phyloP scores from a whole-genome alignment of 495 filamentous ascomycete species.

The Talaromyces thailandensis region DNA sequence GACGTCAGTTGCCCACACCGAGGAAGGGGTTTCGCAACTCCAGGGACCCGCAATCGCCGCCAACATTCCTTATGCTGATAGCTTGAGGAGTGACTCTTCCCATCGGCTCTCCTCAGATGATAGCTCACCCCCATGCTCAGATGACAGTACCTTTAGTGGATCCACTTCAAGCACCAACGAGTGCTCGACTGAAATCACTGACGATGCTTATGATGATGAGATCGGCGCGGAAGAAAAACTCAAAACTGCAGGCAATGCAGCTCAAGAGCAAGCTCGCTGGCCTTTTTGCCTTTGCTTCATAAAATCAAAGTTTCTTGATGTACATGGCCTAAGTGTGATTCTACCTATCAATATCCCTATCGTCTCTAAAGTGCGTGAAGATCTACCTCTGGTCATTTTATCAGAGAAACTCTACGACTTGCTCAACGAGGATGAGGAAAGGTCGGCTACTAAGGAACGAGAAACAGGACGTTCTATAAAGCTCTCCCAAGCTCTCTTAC shows the following conservation, averaged over 20 bases:
- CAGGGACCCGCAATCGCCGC: conserved; percentile 29
- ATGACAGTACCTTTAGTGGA: conserved; percentile 22
- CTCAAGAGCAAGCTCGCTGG: conserved; percentile 26
- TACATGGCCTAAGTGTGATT: conserved; percentile 13
- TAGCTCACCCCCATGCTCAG: conserved; percentile 15
- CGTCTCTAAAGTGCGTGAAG: conserved; percentile 26
- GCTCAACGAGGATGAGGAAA: conserved; percentile 27
- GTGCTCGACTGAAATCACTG: conserved; percentile 16
- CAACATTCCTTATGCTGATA: conserved; percentile 33
- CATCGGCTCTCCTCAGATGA: conserved; percentile 19
- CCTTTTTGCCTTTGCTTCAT: conserved; percentile 16
- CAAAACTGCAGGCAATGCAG: conserved; percentile 9
- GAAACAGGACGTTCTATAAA: conserved; percentile 20
- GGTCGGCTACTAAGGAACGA: conserved; percentile 10
- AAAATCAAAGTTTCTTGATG: conserved; percentile 20
- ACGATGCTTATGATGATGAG: conserved; percentile 18
- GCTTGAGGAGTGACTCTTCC: conserved; percentile 15
- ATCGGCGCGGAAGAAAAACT: conserved; percentile 26
- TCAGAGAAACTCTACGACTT: conserved; percentile 26
- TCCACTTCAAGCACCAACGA: conserved; percentile 21
- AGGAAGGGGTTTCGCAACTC: conserved; percentile 25
- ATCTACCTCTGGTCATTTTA: conserved; percentile 29
- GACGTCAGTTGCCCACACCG: conserved; percentile 20
- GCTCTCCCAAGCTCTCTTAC: conserved; percentile 22
- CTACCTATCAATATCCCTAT: conserved; percentile 22